Base-by-base conservation (phyloP, 768 basidiomycete genomes). In the Chlorophyllum brunneum region DNA sequence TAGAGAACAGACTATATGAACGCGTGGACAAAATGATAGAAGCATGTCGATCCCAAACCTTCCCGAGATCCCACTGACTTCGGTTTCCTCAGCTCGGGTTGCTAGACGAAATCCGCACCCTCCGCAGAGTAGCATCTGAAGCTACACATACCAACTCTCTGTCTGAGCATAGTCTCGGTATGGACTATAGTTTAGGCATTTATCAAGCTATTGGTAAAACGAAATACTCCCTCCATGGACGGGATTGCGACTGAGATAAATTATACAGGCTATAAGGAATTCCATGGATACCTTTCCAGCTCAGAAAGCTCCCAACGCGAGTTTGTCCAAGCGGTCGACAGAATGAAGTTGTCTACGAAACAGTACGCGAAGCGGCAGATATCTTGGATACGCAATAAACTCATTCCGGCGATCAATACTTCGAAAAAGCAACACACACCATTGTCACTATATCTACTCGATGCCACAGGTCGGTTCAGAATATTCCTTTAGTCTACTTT, bases 311-410 rank as follows among this genome's bases (percentile, higher is more conserved):
- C 2, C 63, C 74, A 36, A 63, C 71, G 55, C 58, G 69, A 44
- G 62, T 68, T 10, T 88, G 86, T 61, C 3, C 68, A 70, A 11
- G 88, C 87, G 0, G 69, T 89, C 5, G 84, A 88, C 37, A 77
- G 77, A 7, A 95, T 94, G 85, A 97, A 98, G 65, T 67, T 78
- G 0, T 85, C 88, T 0, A 99, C 95, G 6, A 75, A 88, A 18
- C 87, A 93, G 67, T 99, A 98, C 64, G 92, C 97, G 0, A 92
- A 88, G 63, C 75, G 86, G 33, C 97, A 99, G 65, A 76, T 95
- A 36, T 83, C 86, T 30, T 99, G 97, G 97, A 85, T 98, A 41
- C 77, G 82, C 33, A 92, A 92, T 63, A 95, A 97, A 67, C 68
- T 98, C 11, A 66, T 97, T 30, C 95, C 94, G 2, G 84, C 80